A percentile compares a stretch with the other conserved stretches of the same genome.
Evolutionary conservation across 2,329 filamentous ascomycete species (phyloP).

Genomic region (Penicillium corylophilum): DNA sequence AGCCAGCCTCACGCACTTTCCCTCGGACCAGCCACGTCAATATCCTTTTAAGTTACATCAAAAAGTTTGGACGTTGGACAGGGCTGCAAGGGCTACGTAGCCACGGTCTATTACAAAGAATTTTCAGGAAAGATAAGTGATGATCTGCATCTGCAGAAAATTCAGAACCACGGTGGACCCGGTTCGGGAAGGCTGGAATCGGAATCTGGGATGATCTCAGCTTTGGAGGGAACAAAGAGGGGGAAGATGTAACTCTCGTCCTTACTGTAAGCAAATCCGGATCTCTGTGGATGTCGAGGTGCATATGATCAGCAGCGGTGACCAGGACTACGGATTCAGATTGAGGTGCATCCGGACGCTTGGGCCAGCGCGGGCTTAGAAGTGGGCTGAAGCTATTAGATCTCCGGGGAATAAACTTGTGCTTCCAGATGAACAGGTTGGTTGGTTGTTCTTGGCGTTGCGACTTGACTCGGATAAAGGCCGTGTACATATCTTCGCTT

Average conservation of each 20-base stretch:
- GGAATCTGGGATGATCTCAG: neutral
- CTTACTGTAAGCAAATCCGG: neutral
- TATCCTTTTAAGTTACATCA: neutral
- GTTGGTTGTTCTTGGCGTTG: neutral
- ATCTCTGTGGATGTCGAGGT: neutral
- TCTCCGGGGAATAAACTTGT: neutral
- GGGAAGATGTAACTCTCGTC: neutral
- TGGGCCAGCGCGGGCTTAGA: constrained; percentile 1
- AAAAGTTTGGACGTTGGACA: neutral
- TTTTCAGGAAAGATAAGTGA: neutral
- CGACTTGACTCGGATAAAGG: neutral
- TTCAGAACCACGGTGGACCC: neutral
- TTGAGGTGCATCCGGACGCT: constrained; percentile 1
- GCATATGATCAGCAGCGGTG: constrained; percentile 1
- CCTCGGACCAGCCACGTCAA: neutral
- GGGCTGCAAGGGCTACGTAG: neutral
- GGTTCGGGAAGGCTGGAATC: neutral
- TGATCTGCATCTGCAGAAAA: neutral
- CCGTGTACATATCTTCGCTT: neutral
- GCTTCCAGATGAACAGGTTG: neutral
- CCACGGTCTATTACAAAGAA: too few relatives aligned
- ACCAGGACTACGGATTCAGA: constrained; percentile 11
- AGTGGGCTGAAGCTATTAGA: neutral
- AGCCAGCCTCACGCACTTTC: neutral
- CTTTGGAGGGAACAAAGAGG: neutral